Evolutionary conservation across 768 basidiomycete species (phyloP), one percentile per base, ranked within the genome.

Genomic region (Pilatotrama ljubarskyi): DNA sequence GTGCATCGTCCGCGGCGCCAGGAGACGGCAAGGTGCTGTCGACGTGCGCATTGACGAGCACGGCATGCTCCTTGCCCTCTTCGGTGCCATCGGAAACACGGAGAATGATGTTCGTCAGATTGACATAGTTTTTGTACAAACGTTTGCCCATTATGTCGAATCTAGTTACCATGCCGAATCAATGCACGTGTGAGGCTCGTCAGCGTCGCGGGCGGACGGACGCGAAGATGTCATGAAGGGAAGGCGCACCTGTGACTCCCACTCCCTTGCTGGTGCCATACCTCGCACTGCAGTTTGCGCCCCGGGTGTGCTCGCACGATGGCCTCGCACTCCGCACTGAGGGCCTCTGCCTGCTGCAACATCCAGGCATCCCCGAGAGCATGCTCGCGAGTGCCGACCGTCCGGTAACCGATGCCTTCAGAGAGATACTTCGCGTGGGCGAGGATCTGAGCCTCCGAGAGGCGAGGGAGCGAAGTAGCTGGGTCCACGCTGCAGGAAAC

Each of bases 61-160:
- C 80, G 0, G 94, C 91, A 58, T 96, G 86, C 54, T 84, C 84
- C 73, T 92, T 94, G 15, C 86, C 84, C 37, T 77, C 78, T 3
- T 78, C 74, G 8, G 89, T 89, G 4, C 87, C 90, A 66, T 90
- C 81, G 26, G 93, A 93, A 24, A 98, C 78, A 36, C 93, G 92
- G 1, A 98, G 78, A 58, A 98, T 76, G 69, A 97, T 87, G 72
- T 98, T 98, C 25, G 86, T 84, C n/a, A 98, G 82, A 66, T 91
- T 82, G 40, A 87, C 85, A 61, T 96, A 97, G 24, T 86, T 87
- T 70, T 95, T 95, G 74, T 93, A 91, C 10, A 96, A 75, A 20
- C 88, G 81, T 58, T 88, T 81, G 66, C 78, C 79, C 90, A 95
- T 91, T 81, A 98, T 96, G 70, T 96, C 94, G 70, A 98, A 98